Evolutionary conservation across 2,329 filamentous ascomycete species (phyloP).

Genomic region (Alternaria metachromatica): DNA sequence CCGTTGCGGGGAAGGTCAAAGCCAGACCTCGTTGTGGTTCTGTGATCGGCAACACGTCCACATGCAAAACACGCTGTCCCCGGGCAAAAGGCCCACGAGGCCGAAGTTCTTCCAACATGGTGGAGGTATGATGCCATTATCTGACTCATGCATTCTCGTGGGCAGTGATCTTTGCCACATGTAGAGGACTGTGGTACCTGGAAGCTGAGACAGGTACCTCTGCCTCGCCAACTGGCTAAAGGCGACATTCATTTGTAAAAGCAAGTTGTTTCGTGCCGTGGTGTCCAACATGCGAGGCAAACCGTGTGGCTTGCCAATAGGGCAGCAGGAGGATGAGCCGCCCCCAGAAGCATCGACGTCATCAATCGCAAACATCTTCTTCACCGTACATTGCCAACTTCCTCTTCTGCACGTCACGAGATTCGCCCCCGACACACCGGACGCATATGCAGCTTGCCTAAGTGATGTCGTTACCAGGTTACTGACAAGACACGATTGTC

Average conservation of each 20-base stretch:
- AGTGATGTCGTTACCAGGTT: background rate
- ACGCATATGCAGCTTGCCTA: slow-evolving; percentile 7
- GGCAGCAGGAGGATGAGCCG: background rate
- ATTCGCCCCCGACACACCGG: slow-evolving; percentile 1
- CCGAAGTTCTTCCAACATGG: background rate
- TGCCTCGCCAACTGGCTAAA: background rate
- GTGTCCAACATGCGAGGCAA: background rate
- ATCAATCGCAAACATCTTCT: background rate
- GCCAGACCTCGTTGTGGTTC: background rate
- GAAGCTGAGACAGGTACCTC: background rate
- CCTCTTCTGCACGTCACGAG: slow-evolving; percentile 4
- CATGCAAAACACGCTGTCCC: slow-evolving; percentile 1
- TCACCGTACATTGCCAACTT: slow-evolving; percentile 6
- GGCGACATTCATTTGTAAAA: background rate
- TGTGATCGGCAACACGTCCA: slow-evolving; percentile 4
- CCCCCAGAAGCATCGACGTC: background rate
- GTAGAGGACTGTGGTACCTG: background rate
- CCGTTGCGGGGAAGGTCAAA: background rate
- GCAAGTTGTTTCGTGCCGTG: background rate
- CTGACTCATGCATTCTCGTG: background rate
- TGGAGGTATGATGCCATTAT: slow-evolving; percentile 3
- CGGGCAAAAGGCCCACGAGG: slow-evolving; percentile 4
- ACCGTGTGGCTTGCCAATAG: background rate
- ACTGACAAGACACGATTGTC: background rate
- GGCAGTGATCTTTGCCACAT: background rate